A percentile compares a stretch with the other conserved stretches of the same genome.
Evolutionary conservation across 352 stramenopile genomes (phyloP).

Genomic region (Pythium periplocum): DNA sequence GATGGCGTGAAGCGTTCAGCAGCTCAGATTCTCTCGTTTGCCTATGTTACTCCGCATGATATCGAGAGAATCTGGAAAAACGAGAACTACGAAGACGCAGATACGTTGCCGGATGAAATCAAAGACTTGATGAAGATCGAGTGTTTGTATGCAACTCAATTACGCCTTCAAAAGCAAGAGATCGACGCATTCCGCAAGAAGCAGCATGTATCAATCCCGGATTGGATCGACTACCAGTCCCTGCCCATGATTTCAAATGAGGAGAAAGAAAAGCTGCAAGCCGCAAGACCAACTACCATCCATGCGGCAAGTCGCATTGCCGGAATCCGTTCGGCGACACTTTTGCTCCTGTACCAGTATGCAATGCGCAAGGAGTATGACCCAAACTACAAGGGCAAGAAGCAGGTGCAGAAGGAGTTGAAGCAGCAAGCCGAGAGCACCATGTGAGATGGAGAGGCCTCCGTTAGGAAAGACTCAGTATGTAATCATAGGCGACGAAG

Average conservation of each 20-base stretch:
- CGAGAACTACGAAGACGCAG: constrained; percentile 38
- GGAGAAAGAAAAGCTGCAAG: constrained; percentile 91
- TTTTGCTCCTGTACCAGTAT: constrained; percentile 73
- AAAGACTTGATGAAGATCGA: constrained; percentile 72
- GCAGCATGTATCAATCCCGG: constrained; percentile 91
- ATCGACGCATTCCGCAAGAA: constrained; percentile 95
- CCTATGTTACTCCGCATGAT: constrained; percentile 42
- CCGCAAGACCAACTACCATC: constrained; percentile 88
- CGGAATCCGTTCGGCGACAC: constrained; percentile 74
- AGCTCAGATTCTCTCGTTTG: constrained; percentile 69
- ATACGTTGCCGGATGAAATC: constrained; percentile 36
- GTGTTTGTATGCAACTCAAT: constrained; percentile 93
- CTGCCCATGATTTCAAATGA: constrained; percentile 96
- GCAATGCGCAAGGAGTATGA: constrained; percentile 45
- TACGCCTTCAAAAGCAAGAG: constrained; percentile 92
- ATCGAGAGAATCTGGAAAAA: constrained; percentile 58
- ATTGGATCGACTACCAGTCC: constrained; percentile 88
- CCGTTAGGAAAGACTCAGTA: too few relatives aligned
- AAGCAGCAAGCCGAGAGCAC: background rate
- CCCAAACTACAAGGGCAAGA: constrained; percentile 18
- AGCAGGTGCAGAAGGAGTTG: constrained; percentile 12
- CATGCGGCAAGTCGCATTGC: constrained; percentile 94
- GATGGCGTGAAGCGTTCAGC: constrained; percentile 79
- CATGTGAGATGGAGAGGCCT: too few relatives aligned
- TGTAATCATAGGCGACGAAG: too few relatives aligned